Evolutionary conservation across 306 rosid species (phyloP).

Genomic region (Cajanus cajan): DNA sequence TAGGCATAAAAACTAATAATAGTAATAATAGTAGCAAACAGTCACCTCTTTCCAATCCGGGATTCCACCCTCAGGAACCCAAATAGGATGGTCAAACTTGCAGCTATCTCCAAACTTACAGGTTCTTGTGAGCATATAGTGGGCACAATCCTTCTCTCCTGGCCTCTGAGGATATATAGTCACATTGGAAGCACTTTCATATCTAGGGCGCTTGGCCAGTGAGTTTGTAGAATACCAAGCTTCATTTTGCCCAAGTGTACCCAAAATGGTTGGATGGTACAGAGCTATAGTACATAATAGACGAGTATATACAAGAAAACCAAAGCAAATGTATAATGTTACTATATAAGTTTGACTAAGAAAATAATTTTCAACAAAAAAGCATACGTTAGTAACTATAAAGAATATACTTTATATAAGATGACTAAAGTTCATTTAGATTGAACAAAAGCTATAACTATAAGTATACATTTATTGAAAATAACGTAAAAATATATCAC

Average conservation of each 20-base stretch:
- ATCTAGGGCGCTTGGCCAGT: constrained; percentile 96
- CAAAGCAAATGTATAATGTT: constrained; percentile 60
- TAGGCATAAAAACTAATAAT: constrained; percentile 47
- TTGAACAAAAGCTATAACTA: not conserved
- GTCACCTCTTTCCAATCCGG: constrained; percentile 99
- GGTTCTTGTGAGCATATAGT: constrained; percentile 99
- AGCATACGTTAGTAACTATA: constrained; percentile 38
- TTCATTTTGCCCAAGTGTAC: constrained; percentile 86
- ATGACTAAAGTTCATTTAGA: constrained; percentile 13
- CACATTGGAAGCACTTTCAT: constrained; percentile 81
- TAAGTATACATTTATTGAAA: constrained; percentile 15
- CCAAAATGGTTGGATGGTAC: constrained; percentile 87
- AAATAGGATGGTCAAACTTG: constrained; percentile 99
- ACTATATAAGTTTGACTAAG: constrained; percentile 56
- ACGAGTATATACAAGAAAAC: constrained; percentile 58
- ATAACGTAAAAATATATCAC: not conserved
- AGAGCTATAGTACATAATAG: constrained; percentile 82
- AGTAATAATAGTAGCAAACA: constrained; percentile 53
- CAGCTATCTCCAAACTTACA: constrained; percentile 99
- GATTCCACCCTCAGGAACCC: constrained; percentile 99
- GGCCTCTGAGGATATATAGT: constrained; percentile 97
- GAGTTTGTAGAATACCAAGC: constrained; percentile 92
- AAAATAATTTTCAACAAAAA: constrained; percentile 52
- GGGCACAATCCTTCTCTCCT: constrained; percentile 98
- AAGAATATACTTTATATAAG: constrained; percentile 26